Evolutionary conservation across 2,329 filamentous ascomycete genomes (phyloP).

Genomic region (Fusarium avenaceum): DNA sequence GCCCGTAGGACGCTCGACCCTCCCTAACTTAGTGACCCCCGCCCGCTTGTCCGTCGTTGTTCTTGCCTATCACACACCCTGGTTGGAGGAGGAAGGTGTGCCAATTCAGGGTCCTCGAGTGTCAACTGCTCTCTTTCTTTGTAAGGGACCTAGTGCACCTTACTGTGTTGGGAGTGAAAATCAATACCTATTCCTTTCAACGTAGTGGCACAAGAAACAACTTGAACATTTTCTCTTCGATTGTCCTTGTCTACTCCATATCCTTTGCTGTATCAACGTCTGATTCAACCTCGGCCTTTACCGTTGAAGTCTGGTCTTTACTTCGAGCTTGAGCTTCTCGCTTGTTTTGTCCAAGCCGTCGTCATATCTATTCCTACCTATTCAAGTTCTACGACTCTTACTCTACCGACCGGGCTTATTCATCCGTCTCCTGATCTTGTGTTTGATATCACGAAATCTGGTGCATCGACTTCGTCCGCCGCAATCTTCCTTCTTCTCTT

Average conservation of each 20-base stretch:
- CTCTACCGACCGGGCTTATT: neutral
- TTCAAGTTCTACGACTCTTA: constrained; percentile 1
- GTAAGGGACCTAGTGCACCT: neutral
- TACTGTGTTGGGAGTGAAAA: neutral
- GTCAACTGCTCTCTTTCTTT: constrained; percentile 15
- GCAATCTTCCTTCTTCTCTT: constrained; percentile 10
- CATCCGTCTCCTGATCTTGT: neutral
- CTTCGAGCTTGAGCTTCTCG: constrained; percentile 16
- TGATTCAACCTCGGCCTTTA: neutral
- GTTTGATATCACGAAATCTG: constrained; percentile 1
- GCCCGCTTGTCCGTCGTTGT: constrained; percentile 21
- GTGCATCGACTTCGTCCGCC: constrained; percentile 6
- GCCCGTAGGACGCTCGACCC: constrained; percentile 20
- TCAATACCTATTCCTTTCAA: constrained; percentile 28
- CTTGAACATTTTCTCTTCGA: constrained; percentile 16
- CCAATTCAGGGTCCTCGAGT: constrained; percentile 47
- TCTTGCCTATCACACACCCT: constrained; percentile 17
- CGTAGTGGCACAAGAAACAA: constrained; percentile 30
- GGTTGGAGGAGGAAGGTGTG: constrained; percentile 38
- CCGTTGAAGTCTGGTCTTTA: constrained; percentile 6
- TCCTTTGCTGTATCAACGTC: constrained; percentile 2
- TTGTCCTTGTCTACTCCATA: constrained; percentile 1
- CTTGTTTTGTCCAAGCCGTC: constrained; percentile 11
- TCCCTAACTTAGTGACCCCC: constrained; percentile 25
- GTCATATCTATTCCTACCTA: constrained; percentile 1